Evolutionary conservation across 1,284 basidiomycete genomes (phyloP).

Genomic region (Pseudozyma hubeiensis): DNA sequence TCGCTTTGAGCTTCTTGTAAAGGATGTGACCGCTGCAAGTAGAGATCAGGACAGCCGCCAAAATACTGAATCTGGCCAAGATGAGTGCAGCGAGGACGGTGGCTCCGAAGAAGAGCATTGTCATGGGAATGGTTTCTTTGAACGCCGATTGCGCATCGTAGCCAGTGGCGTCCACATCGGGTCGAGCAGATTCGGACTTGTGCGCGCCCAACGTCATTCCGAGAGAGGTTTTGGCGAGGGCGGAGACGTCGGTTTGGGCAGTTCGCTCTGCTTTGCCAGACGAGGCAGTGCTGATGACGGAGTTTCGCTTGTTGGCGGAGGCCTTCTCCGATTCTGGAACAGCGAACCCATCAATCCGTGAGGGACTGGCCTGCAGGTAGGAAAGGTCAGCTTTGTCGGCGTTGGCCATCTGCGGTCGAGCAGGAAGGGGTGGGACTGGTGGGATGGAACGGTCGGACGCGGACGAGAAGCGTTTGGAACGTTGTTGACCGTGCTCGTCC

Average conservation of each 20-base stretch:
- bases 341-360: not conserved
- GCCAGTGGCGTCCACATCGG: not conserved
- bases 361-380: slow-evolving; percentile 15
- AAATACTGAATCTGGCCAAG: slow-evolving; percentile 35
- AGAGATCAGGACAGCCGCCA: slow-evolving; percentile 29
- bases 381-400: not conserved
- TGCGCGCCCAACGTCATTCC: slow-evolving; percentile 30
- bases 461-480: slow-evolving; percentile 31
- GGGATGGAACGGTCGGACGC: slow-evolving; percentile 32
- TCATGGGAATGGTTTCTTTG: slow-evolving; percentile 46
- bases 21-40: slow-evolving; percentile 41
- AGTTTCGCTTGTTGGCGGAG: slow-evolving; percentile 5
- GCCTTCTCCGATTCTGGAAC: not conserved
- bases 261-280: slow-evolving; percentile 8
- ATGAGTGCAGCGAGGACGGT: slow-evolving; percentile 44
- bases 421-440: slow-evolving; percentile 36
- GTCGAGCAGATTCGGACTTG: slow-evolving; percentile 4
- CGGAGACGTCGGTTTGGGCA: slow-evolving; percentile 14
- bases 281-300: slow-evolving; percentile 16
- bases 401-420: slow-evolving; percentile 5
- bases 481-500: slow-evolving; percentile 7
- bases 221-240: slow-evolving; percentile 16
- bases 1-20: slow-evolving; percentile 36
- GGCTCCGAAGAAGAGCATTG: slow-evolving; percentile 49
- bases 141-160: slow-evolving; percentile 27